Evolutionary conservation across 1,139 yeast species (phyloP).

Genomic region (Groenewaldozyma sp.): DNA sequence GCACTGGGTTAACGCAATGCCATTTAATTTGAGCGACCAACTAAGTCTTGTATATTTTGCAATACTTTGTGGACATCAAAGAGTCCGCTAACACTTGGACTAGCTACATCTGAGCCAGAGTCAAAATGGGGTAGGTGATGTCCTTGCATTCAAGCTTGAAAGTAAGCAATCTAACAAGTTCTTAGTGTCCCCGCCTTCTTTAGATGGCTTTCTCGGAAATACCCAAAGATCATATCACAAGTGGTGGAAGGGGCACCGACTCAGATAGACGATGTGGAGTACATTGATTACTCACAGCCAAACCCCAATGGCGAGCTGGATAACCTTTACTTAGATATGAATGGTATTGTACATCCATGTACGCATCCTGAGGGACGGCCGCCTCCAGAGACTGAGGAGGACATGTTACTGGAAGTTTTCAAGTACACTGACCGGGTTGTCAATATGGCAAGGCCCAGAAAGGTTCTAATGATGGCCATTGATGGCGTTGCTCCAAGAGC

Average conservation of each 20-base stretch:
- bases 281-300: constrained; percentile 52
- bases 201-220: constrained; percentile 89
- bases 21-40: no score
- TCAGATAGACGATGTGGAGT: constrained; percentile 46
- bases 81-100: no score
- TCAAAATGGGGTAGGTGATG: constrained; percentile 2
- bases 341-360: constrained; percentile 96
- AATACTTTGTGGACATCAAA: no score
- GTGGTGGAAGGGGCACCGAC: constrained; percentile 65
- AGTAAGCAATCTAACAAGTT: not conserved
- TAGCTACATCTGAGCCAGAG: no score
- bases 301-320: constrained; percentile 96
- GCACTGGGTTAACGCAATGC: no score
- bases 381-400: constrained; percentile 89
- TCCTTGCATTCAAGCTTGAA: not conserved
- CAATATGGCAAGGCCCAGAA: constrained; percentile 91
- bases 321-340: constrained; percentile 87
- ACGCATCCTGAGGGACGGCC: constrained; percentile 94
- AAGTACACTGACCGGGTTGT: constrained; percentile 82
- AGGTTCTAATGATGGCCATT: constrained; percentile 81
- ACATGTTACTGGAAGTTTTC: constrained; percentile 86
- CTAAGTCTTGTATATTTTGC: no score
- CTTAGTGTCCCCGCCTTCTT: constrained; percentile 88
- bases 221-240: constrained; percentile 89
- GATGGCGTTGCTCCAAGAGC: constrained; percentile 99